A percentile compares a stretch with the other conserved stretches of the same genome.
phyloP scores from a whole-genome alignment of 331 rosid species.

The Cydonia oblonga region DNA sequence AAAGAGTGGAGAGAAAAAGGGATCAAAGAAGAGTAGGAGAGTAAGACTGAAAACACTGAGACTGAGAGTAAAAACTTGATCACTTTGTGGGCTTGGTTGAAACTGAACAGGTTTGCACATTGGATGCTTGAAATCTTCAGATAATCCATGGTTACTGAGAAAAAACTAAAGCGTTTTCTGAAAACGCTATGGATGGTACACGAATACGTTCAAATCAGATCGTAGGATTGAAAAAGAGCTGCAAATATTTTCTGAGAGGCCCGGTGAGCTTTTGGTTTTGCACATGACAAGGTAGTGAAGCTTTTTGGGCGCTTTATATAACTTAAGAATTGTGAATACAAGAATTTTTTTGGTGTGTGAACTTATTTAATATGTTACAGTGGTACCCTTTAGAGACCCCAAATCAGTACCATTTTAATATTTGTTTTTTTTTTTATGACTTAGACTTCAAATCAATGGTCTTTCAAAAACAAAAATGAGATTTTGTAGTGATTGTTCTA shows the following conservation, averaged over 20 bases:
- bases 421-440: neutral
- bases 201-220: too few species aligned
- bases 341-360: neutral
- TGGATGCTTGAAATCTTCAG: neutral
- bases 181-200: too few species aligned
- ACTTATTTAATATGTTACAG: neutral
- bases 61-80: constrained; percentile 22
- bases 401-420: neutral
- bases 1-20: constrained; percentile 12
- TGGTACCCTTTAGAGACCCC: neutral
- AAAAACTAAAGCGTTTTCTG: too few species aligned
- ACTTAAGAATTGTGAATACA: neutral
- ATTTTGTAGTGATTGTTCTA: neutral
- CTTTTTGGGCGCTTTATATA: neutral
- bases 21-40: constrained; percentile 6
- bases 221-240: too few species aligned
- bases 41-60: constrained; percentile 11
- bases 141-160: constrained; percentile 6
- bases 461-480: neutral
- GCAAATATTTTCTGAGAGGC: neutral
- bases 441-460: constrained; percentile 1
- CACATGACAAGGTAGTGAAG: neutral
- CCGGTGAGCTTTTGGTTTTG: neutral
- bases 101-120: neutral
- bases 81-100: constrained; percentile 5